A percentile compares a stretch with the other conserved stretches of the same genome.
phyloP scores from a whole-genome alignment of 1,284 basidiomycete species.

The Volvariella surrecta region DNA sequence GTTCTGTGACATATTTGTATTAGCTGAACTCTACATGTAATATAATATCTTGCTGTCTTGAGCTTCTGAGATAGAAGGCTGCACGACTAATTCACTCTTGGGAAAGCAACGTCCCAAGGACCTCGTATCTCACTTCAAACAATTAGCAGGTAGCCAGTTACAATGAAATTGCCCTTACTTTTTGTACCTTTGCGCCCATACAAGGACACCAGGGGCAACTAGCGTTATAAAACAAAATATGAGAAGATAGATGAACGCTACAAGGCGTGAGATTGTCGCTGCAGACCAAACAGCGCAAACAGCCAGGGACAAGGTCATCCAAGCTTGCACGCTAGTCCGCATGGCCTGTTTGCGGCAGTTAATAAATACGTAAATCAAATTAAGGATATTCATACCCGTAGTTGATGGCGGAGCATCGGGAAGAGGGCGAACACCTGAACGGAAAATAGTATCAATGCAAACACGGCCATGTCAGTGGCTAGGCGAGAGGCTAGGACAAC shows the following conservation, averaged over 20 bases:
- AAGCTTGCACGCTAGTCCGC: conserved; percentile 33
- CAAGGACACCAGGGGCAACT: conserved; percentile 58
- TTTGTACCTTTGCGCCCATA: conserved; percentile 81
- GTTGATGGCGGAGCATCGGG: conserved; percentile 71
- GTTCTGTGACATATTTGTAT: background rate
- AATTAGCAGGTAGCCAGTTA: conserved; percentile 5
- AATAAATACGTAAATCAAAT: background rate
- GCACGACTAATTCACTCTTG: conserved; percentile 55
- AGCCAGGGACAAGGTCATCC: conserved; percentile 42
- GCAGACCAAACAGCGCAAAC: conserved; percentile 42
- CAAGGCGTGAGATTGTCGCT: conserved; percentile 40
- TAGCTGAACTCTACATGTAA: background rate
- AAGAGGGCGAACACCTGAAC: conserved; percentile 83
- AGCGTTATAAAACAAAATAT: conserved; percentile 55
- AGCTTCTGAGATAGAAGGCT: no score
- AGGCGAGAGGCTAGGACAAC: conserved; percentile 93
- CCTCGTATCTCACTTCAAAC: conserved; percentile 42
- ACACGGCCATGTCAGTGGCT: conserved; percentile 78
- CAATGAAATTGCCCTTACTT: conserved; percentile 39
- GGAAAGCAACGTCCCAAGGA: conserved; percentile 55
- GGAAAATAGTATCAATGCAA: conserved; percentile 84
- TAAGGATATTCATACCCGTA: conserved; percentile 44
- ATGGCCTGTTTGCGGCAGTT: conserved; percentile 29
- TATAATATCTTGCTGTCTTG: conserved; percentile 2
- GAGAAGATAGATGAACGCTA: conserved; percentile 40